phyloP scores from a whole-genome alignment of 169 alveolate genomes.

The Theileria parva region DNA sequence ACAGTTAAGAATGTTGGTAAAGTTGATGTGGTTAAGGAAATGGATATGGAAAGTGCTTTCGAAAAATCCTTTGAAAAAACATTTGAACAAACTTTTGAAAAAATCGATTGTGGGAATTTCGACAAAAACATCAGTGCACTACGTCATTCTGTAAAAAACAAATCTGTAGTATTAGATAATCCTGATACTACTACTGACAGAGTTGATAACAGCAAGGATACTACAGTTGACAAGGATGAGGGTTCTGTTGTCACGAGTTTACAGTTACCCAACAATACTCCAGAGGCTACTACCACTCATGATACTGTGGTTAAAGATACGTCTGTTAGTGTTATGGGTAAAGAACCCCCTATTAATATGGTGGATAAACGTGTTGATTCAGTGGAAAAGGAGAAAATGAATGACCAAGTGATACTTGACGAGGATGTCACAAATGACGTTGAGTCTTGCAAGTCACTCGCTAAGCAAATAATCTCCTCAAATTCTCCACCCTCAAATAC shows the following conservation, averaged over 20 bases:
- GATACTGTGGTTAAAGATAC: too few relatives aligned
- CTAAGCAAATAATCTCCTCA: constrained; percentile 6
- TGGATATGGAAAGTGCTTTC: neutral
- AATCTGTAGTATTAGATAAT: neutral
- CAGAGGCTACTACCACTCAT: too few relatives aligned
- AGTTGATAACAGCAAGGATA: too few relatives aligned
- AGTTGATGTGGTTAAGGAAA: neutral
- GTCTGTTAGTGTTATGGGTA: too few relatives aligned
- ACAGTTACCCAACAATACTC: too few relatives aligned
- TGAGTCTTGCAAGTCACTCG: constrained; percentile 7
- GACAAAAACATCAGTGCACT: neutral
- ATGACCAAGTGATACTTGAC: constrained; percentile 3
- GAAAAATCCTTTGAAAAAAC: neutral
- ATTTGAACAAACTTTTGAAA: neutral
- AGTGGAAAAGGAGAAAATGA: neutral
- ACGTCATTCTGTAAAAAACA: neutral
- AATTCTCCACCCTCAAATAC: neutral
- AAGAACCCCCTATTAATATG: too few relatives aligned
- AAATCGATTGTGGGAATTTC: neutral
- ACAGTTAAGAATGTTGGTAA: neutral
- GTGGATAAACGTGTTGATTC: neutral
- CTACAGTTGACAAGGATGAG: too few relatives aligned
- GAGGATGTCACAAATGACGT: constrained; percentile 5
- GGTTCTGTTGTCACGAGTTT: too few relatives aligned
- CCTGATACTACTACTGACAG: neutral